phyloP scores from a whole-genome alignment of 78 protist species.

The Protostelium mycophagum region DNA sequence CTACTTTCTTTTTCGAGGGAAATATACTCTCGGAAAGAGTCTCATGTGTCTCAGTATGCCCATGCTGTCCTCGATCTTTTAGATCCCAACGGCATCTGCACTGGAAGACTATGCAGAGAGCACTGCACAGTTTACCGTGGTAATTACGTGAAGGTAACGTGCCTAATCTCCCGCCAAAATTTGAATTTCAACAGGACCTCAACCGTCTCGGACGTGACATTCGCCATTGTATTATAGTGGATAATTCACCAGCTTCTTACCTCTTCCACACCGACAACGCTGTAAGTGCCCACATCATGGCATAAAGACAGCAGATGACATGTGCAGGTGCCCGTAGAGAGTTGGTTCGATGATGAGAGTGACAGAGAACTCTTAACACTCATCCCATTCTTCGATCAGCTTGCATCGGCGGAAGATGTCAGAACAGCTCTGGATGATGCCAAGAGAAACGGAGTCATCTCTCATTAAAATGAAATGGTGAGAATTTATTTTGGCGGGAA shows the following conservation, averaged over 20 bases:
- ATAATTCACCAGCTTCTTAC: conserved; percentile 84
- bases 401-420: conserved; percentile 49
- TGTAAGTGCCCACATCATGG: no score
- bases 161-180: not conserved
- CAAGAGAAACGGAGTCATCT: conserved; percentile 1
- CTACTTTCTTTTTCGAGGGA: not conserved
- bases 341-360: conserved; percentile 78
- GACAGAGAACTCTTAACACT: conserved; percentile 76
- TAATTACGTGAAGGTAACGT: conserved; percentile 67
- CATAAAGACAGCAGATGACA: no score
- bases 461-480: not conserved
- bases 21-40: not conserved
- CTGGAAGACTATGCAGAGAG: conserved; percentile 76
- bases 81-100: conserved; percentile 52
- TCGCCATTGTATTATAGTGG: conserved; percentile 69
- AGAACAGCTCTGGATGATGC: conserved; percentile 46
- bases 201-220: conserved; percentile 72
- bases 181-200: conserved; percentile 22
- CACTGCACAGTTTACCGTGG: conserved; percentile 58
- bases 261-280: conserved; percentile 82
- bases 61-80: conserved; percentile 85
- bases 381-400: conserved; percentile 62
- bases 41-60: conserved; percentile 74
- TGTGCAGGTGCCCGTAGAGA: conserved; percentile 67
- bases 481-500: no score